Percentiles rank a stretch among this genome's conserved stretches.
phyloP scores from a whole-genome alignment of 345 rosid species.

The Microcos paniculata region DNA sequence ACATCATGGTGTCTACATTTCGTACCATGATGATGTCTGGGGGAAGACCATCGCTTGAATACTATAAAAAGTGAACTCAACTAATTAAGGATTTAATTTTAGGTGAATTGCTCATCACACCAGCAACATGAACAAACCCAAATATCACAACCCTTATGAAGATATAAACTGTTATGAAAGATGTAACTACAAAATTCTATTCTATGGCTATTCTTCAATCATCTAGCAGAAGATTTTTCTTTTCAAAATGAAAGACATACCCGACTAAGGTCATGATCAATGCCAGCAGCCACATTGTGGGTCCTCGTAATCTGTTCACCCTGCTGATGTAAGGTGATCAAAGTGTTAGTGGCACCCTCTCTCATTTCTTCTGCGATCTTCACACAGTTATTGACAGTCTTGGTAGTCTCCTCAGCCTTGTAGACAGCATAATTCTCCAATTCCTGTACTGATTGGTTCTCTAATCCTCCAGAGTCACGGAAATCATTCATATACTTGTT shows the following conservation, averaged over 20 bases:
- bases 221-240: not conserved
- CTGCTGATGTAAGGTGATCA: slow-evolving; percentile 81
- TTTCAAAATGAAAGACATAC: slow-evolving; percentile 40
- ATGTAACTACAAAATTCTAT: not conserved
- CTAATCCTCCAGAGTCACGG: slow-evolving; percentile 77
- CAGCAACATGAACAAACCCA: not conserved
- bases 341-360: slow-evolving; percentile 72
- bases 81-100: not conserved
- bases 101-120: not conserved
- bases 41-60: not conserved
- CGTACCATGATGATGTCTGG: not conserved
- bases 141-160: not conserved
- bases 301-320: slow-evolving; percentile 86
- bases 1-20: not conserved
- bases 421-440: slow-evolving; percentile 79
- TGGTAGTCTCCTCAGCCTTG: slow-evolving; percentile 94
- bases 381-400: slow-evolving; percentile 68
- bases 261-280: slow-evolving; percentile 91
- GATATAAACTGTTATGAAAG: slow-evolving; percentile 5
- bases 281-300: slow-evolving; percentile 64
- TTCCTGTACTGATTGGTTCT: slow-evolving; percentile 87
- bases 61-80: not conserved
- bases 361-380: slow-evolving; percentile 94
- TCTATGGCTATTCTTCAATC: not conserved
- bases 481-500: slow-evolving; percentile 78